A percentile compares a stretch with the other conserved stretches of the same genome.
Conservation (phyloP, 306 rosid species). For the Dryas octopetala region DNA sequence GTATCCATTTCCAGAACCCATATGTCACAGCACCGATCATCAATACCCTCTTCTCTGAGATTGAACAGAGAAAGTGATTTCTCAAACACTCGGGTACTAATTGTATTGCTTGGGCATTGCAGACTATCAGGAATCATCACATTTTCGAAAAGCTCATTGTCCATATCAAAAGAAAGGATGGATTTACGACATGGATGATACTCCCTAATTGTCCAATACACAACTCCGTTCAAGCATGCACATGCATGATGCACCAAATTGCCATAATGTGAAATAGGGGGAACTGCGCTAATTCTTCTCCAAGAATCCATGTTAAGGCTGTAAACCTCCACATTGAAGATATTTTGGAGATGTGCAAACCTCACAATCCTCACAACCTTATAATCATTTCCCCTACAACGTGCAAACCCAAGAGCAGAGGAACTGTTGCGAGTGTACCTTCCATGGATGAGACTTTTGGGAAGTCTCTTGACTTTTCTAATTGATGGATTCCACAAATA, state of each 20-base stretch:
- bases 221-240: not conserved
- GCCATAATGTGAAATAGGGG: not conserved
- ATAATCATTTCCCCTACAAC: not conserved
- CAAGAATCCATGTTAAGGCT: not conserved
- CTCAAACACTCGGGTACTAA: not conserved
- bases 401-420: not conserved
- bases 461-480: not conserved
- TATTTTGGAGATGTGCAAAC: no score
- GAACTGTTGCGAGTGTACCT: no score
- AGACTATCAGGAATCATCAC: not conserved
- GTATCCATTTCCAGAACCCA: not conserved
- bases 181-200: no score
- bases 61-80: not conserved
- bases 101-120: not conserved
- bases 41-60: not conserved
- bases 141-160: not conserved
- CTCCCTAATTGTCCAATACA: not conserved
- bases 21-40: not conserved
- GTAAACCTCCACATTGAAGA: not conserved
- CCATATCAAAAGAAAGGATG: not conserved
- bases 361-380: not conserved
- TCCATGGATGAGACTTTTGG: no score
- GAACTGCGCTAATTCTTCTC: not conserved
- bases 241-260: no score
- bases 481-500: conserved; percentile 1